Conservation (phyloP, 2,329 filamentous ascomycete species). For the Phyllosticta citrichinensis region DNA sequence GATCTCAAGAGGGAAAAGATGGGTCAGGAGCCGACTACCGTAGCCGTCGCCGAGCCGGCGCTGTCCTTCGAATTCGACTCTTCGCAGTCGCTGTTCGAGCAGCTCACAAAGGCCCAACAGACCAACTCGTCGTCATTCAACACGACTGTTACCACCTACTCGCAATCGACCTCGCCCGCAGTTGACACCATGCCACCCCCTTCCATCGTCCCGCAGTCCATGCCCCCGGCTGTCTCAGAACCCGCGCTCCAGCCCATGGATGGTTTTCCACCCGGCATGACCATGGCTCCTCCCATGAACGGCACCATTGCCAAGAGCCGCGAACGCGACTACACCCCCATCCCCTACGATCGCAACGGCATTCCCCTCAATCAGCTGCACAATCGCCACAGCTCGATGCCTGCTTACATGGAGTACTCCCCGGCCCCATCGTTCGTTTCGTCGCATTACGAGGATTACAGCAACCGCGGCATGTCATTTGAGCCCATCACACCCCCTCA, state of each 20-base stretch:
- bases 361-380: slow-evolving; percentile 74
- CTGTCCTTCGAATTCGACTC: slow-evolving; percentile 99
- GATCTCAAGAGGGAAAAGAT: slow-evolving; percentile 99
- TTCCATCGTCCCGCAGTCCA: slow-evolving; percentile 60
- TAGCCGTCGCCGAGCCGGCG: slow-evolving; percentile 92
- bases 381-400: slow-evolving; percentile 97
- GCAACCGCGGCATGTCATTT: slow-evolving; percentile 88
- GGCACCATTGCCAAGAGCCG: slow-evolving; percentile 68
- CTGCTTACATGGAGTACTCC: slow-evolving; percentile 94
- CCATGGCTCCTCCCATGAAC: slow-evolving; percentile 61
- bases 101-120: slow-evolving; percentile 98
- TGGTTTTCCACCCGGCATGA: slow-evolving; percentile 63
- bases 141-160: slow-evolving; percentile 59
- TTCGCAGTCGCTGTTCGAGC: slow-evolving; percentile 96
- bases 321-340: slow-evolving; percentile 65
- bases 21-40: slow-evolving; percentile 93
- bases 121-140: slow-evolving; percentile 96
- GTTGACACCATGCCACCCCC: slow-evolving; percentile 93
- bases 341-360: slow-evolving; percentile 88
- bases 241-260: slow-evolving; percentile 51
- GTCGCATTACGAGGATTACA: slow-evolving; percentile 98
- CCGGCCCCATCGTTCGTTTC: slow-evolving; percentile 96
- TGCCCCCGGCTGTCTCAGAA: slow-evolving; percentile 45
- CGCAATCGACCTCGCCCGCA: slow-evolving; percentile 75
- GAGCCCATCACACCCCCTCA: slow-evolving; percentile 96